These are phyloP conservation scores for Suillus fuscotomentosus DNA, from an alignment of 768 basidiomycete genomes.

Conservation along the genomic window DNA sequence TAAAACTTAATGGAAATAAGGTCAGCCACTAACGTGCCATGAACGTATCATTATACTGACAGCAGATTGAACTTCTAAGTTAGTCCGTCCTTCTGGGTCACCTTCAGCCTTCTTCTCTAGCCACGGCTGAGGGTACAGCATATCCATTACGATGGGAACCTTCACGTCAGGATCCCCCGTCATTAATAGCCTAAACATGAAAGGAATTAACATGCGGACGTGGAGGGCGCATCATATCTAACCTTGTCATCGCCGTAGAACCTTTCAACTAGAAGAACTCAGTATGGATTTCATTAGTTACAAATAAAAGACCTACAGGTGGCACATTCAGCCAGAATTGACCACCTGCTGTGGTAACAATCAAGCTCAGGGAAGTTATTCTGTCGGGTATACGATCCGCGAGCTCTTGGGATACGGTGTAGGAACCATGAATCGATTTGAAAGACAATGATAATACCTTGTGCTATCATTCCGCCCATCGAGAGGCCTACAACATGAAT, in stretches of 20 bases:
- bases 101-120: conserved; percentile 49
- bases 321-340: conserved; percentile 56
- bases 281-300: neutral
- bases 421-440: neutral
- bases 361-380: conserved; percentile 62
- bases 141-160: conserved; percentile 49
- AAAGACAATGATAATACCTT: conserved; percentile 41
- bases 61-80: conserved; percentile 56
- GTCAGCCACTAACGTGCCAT: neutral
- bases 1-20: conserved; percentile 36
- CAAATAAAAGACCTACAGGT: conserved; percentile 44
- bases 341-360: conserved; percentile 71
- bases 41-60: conserved; percentile 31
- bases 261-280: conserved; percentile 38
- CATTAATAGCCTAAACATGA: conserved; percentile 32
- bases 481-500: conserved; percentile 75
- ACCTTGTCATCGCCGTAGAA: conserved; percentile 35
- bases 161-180: conserved; percentile 43
- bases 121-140: conserved; percentile 66
- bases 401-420: conserved; percentile 47
- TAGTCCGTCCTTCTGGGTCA: conserved; percentile 60
- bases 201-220: conserved; percentile 7
- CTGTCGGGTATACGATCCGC: conserved; percentile 64
- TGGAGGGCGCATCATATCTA: neutral
- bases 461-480: conserved; percentile 83